Conservation (phyloP, 192 early-diverging fungal species). For the Gonapodya prolifera region DNA sequence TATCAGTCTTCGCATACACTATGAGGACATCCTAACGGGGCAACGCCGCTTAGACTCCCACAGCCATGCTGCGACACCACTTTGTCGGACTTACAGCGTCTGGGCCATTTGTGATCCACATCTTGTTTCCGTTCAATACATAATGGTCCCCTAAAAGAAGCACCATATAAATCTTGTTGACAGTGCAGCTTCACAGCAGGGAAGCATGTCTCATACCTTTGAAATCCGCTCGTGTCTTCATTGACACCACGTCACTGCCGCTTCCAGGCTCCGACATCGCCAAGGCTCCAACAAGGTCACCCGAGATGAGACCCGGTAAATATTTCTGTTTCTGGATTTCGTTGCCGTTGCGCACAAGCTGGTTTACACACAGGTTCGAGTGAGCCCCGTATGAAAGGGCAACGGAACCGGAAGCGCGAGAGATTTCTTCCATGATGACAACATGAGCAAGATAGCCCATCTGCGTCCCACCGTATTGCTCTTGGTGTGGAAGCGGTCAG, state of each 20-base stretch:
- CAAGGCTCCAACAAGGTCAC: slow-evolving; percentile 79
- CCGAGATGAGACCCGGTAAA: slow-evolving; percentile 74
- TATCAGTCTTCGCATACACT: slow-evolving; percentile 83
- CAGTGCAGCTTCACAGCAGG: no score
- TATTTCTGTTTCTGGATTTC: slow-evolving; percentile 79
- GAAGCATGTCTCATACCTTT: no score
- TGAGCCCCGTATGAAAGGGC: slow-evolving; percentile 91
- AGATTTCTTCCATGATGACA: slow-evolving; percentile 87
- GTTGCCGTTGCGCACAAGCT: slow-evolving; percentile 84
- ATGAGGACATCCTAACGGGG: slow-evolving; percentile 81
- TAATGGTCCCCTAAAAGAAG: slow-evolving; percentile 51
- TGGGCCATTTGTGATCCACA: slow-evolving; percentile 91
- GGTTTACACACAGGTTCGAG: slow-evolving; percentile 95
- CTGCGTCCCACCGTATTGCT: slow-evolving; percentile 75
- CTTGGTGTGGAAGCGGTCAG: slow-evolving; percentile 8
- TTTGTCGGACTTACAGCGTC: background rate
- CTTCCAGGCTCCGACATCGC: slow-evolving; percentile 88
- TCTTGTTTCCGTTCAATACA: slow-evolving; percentile 74
- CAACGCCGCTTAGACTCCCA: background rate
- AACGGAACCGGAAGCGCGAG: slow-evolving; percentile 74
- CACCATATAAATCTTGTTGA: no score
- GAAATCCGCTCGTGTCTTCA: slow-evolving; percentile 70
- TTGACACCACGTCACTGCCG: slow-evolving; percentile 87
- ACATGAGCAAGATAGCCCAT: slow-evolving; percentile 86
- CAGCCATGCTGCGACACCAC: background rate